Conservation (phyloP, 2,329 filamentous ascomycete genomes). For the Aspergillus spinulosporus region DNA sequence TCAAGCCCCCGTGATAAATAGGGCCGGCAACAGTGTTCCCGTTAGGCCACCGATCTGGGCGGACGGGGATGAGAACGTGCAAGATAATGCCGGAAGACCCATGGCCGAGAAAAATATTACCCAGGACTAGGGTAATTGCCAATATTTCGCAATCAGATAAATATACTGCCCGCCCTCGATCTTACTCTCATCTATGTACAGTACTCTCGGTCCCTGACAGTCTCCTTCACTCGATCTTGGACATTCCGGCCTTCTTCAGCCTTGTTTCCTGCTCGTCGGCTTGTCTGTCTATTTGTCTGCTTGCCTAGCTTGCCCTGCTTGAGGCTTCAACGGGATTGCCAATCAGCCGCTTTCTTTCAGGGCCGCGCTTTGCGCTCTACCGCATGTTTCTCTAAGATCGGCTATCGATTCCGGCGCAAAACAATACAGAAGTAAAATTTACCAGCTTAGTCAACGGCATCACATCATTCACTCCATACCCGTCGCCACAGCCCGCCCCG, state of each 20-base stretch:
- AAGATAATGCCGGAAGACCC: conserved; percentile 16
- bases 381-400: neutral
- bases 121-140: conserved; percentile 2
- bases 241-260: neutral
- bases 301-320: neutral
- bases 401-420: conserved; percentile 3
- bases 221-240: neutral
- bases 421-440: neutral
- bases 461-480: conserved; percentile 16
- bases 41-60: conserved; percentile 16
- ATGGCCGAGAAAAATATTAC: conserved; percentile 9
- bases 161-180: neutral
- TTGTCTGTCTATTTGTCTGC: neutral
- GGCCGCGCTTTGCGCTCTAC: conserved; percentile 4
- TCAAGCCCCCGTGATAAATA: conserved; percentile 9
- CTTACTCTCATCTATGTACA: neutral
- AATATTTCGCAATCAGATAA: neutral
- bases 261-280: too few relatives aligned
- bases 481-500: conserved; percentile 7
- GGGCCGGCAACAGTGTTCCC: conserved; percentile 7
- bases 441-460: conserved; percentile 26
- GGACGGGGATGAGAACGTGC: conserved; percentile 2
- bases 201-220: neutral
- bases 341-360: neutral
- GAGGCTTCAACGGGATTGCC: neutral